phyloP scores from a whole-genome alignment of 2,329 filamentous ascomycete genomes.

The Ascochyta koolunga region DNA sequence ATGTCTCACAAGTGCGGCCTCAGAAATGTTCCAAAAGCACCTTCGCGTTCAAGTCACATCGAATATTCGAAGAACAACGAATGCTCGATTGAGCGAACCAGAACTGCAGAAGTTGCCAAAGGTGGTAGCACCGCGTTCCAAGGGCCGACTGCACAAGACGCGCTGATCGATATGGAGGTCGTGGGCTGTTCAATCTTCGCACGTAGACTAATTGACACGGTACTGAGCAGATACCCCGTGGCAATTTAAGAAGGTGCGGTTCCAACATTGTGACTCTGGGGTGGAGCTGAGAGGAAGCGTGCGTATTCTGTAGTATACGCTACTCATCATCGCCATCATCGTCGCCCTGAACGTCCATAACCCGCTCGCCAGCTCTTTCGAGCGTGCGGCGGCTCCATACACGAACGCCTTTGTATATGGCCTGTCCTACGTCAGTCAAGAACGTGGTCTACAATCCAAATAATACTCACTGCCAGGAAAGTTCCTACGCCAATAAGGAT shows the following conservation, averaged over 20 bases:
- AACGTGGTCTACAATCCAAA: not conserved
- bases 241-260: conserved; percentile 97
- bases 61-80: conserved; percentile 16
- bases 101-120: conserved; percentile 29
- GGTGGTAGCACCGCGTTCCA: conserved; percentile 40
- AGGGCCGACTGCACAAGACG: conserved; percentile 43
- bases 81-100: conserved; percentile 31
- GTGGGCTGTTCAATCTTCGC: conserved; percentile 70
- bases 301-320: conserved; percentile 9
- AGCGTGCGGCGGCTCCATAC: conserved; percentile 74
- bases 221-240: conserved; percentile 71
- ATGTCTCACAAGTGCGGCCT: no score
- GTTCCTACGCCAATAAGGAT: conserved; percentile 80
- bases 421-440: conserved; percentile 54
- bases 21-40: conserved; percentile 35
- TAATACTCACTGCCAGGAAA: conserved; percentile 71
- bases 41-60: conserved; percentile 30
- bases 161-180: conserved; percentile 33
- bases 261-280: conserved; percentile 4
- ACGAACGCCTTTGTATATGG: conserved; percentile 81
- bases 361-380: conserved; percentile 76
- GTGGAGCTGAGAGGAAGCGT: conserved; percentile 5
- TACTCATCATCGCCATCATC: conserved; percentile 61
- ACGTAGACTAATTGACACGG: conserved; percentile 95
- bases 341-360: conserved; percentile 78